Percentiles rank a stretch among this genome's conserved stretches.
Conservation (phyloP, 2,329 filamentous ascomycete genomes). For the Alternaria postmessia region DNA sequence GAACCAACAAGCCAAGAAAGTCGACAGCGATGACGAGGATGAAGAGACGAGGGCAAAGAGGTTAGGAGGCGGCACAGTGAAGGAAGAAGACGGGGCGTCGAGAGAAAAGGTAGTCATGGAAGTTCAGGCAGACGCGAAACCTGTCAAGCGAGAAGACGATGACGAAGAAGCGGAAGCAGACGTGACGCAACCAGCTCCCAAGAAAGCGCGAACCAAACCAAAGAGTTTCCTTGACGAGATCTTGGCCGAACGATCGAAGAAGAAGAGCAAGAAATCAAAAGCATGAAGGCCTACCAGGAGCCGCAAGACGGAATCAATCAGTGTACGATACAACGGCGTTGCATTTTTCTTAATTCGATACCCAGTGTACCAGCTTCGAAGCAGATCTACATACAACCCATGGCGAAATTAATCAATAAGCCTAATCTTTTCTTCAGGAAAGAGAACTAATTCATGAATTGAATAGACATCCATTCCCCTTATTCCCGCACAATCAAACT, state of each 20-base stretch:
- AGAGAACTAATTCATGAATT: no score
- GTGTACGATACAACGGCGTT: not conserved
- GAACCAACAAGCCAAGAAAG: slow-evolving; percentile 6
- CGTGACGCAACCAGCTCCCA: slow-evolving; percentile 19
- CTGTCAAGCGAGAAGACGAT: slow-evolving; percentile 15
- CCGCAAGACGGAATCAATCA: no score
- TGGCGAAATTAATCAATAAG: no score
- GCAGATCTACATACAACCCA: no score
- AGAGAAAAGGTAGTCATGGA: not conserved
- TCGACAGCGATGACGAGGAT: slow-evolving; percentile 25
- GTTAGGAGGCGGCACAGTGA: not conserved
- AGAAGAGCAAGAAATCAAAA: slow-evolving; percentile 54
- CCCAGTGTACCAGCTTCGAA: not conserved
- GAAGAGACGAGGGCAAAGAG: slow-evolving; percentile 18
- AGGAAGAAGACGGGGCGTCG: not conserved
- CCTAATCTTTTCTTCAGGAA: not conserved
- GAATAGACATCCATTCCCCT: not conserved
- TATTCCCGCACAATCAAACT: slow-evolving; percentile 60
- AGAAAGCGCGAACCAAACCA: slow-evolving; percentile 46
- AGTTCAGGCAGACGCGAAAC: slow-evolving; percentile 4
- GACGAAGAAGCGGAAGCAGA: slow-evolving; percentile 6
- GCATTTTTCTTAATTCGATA: not conserved
- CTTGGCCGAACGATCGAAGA: slow-evolving; percentile 58
- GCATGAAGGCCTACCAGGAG: not conserved
- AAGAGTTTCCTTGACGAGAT: slow-evolving; percentile 65